A percentile compares a stretch with the other conserved stretches of the same genome.
phyloP scores from a whole-genome alignment of 208 protist genomes.

The Sergeia podlipaevii region DNA sequence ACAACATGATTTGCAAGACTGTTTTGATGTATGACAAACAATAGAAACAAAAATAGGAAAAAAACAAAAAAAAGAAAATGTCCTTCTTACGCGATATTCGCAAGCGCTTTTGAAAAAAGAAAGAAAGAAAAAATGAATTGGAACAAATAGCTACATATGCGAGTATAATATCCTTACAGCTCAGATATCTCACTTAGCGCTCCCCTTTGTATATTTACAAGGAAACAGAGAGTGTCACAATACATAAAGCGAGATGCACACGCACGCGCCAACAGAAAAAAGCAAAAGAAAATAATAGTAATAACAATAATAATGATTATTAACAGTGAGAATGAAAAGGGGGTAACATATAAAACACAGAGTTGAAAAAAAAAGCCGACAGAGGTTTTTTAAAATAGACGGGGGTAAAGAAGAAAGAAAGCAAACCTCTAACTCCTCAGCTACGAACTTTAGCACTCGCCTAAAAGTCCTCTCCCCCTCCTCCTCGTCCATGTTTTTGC shows the following conservation, averaged over 20 bases:
- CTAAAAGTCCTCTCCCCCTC: too few relatives aligned
- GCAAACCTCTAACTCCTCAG: neutral
- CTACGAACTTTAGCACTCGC: too few relatives aligned
- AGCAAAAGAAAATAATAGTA: too few relatives aligned
- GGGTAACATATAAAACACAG: too few relatives aligned
- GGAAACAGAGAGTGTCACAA: conserved; percentile 3
- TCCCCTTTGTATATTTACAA: neutral
- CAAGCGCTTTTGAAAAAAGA: neutral
- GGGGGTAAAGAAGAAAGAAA: conserved; percentile 11
- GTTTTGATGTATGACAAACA: too few relatives aligned
- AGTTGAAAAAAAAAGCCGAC: too few relatives aligned
- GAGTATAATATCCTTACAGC: conserved; percentile 32
- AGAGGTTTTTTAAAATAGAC: neutral
- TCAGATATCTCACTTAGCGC: conserved; percentile 17
- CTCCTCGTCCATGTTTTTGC: too few relatives aligned
- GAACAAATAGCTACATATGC: conserved; percentile 17
- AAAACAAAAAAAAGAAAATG: conserved; percentile 4
- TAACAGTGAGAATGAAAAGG: too few relatives aligned
- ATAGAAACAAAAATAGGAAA: neutral
- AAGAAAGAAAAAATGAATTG: conserved; percentile 1
- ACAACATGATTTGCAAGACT: too few relatives aligned
- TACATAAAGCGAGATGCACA: conserved; percentile 16
- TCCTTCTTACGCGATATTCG: neutral
- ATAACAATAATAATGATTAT: conserved; percentile 8
- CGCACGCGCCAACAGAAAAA: conserved; percentile 3